Percentiles rank a stretch among this genome's conserved stretches.
Conservation (phyloP, 2,329 filamentous ascomycete genomes). For the Xylaria sp. region DNA sequence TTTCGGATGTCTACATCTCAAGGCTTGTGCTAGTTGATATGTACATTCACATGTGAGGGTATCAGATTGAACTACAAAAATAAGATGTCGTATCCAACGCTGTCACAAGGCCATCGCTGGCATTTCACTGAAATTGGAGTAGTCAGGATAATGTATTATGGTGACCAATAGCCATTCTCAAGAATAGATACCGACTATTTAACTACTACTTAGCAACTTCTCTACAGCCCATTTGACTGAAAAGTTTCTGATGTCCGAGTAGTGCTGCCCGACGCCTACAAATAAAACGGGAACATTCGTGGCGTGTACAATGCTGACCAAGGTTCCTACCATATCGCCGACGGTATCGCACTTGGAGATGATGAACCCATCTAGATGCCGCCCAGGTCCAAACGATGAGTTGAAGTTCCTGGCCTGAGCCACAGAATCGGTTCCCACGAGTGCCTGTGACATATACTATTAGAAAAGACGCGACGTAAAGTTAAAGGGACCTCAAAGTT, state of each 20-base stretch:
- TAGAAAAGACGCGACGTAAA: constrained; percentile 23
- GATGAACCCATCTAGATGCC: constrained; percentile 92
- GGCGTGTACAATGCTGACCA: constrained; percentile 96
- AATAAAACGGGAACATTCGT: constrained; percentile 97
- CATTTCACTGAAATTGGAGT: neutral
- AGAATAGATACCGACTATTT: constrained; percentile 26
- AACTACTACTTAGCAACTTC: constrained; percentile 63
- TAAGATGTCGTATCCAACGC: neutral
- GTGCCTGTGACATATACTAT: constrained; percentile 57
- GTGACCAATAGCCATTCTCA: neutral
- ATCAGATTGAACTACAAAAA: neutral
- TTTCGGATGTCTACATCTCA: too few relatives aligned
- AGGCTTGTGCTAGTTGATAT: neutral
- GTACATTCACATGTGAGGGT: neutral
- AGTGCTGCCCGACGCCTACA: constrained; percentile 75
- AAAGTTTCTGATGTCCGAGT: constrained; percentile 70
- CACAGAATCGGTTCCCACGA: constrained; percentile 94
- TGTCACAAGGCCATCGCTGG: neutral
- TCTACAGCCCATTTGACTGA: constrained; percentile 74
- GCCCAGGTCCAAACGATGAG: constrained; percentile 80
- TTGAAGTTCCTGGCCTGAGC: constrained; percentile 98
- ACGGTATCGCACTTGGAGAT: constrained; percentile 99
- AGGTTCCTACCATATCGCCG: constrained; percentile 95
- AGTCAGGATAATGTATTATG: neutral
- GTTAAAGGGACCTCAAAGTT: neutral